These are phyloP conservation scores for Serpula lacrymans DNA, from an alignment of 768 basidiomycete species.

Conservation along the genomic window DNA sequence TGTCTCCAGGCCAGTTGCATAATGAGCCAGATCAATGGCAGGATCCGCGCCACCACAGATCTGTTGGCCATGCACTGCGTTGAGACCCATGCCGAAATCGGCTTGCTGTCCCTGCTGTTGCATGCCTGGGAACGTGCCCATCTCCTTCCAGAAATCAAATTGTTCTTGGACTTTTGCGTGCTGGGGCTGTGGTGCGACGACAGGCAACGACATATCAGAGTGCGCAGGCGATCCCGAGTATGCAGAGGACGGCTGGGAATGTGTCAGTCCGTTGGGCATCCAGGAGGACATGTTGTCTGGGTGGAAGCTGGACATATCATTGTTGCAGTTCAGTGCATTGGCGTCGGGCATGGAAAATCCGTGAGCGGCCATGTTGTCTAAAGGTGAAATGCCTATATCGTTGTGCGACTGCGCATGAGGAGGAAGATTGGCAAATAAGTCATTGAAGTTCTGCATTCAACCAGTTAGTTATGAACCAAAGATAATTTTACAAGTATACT, in stretches of 20 bases:
- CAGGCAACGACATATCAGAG: constrained; percentile 23
- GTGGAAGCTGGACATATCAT: constrained; percentile 10
- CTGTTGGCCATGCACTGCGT: background rate
- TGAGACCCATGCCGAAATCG: no score
- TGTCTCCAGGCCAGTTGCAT: constrained; percentile 3
- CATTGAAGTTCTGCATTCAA: constrained; percentile 18
- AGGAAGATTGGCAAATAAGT: constrained; percentile 20
- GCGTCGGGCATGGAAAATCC: constrained; percentile 12
- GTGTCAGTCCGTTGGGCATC: constrained; percentile 12
- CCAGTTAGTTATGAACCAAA: rapidly evolving
- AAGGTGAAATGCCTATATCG: constrained; percentile 17
- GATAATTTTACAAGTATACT: constrained; percentile 3
- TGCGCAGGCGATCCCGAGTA: constrained; percentile 42
- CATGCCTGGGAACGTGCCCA: background rate
- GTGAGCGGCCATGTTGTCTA: constrained; percentile 24
- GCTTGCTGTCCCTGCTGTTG: constrained; percentile 2
- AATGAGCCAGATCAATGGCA: background rate
- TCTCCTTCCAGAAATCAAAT: constrained; percentile 21
- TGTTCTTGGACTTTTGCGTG: background rate
- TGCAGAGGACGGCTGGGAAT: constrained; percentile 37
- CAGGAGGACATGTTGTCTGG: constrained; percentile 16
- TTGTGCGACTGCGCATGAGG: constrained; percentile 15
- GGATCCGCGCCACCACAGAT: background rate
- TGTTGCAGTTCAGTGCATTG: constrained; percentile 7
- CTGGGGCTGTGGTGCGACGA: constrained; percentile 27